phyloP scores from a whole-genome alignment of 345 rosid genomes.

The Mallotus nudiflorus region DNA sequence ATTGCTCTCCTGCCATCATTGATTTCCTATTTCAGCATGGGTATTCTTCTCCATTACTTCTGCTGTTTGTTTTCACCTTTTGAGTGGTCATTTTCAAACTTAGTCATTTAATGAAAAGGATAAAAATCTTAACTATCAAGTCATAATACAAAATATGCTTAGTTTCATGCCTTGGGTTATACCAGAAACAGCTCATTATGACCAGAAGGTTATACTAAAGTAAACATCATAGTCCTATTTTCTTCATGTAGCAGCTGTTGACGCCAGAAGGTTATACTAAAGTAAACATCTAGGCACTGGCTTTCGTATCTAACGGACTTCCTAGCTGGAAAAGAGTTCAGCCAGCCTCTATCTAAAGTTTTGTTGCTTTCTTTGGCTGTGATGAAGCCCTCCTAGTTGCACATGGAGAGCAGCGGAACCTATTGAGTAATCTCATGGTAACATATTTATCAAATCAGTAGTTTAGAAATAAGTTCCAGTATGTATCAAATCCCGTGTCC shows the following conservation, averaged over 20 bases:
- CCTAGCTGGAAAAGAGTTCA: too few relatives aligned
- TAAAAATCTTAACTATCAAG: too few relatives aligned
- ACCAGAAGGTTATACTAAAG: too few relatives aligned
- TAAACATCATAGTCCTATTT: too few relatives aligned
- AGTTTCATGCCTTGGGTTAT: not conserved
- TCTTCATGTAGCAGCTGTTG: not conserved
- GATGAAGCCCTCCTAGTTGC: not conserved
- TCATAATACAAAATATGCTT: too few relatives aligned
- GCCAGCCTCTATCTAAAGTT: not conserved
- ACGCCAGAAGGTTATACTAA: not conserved
- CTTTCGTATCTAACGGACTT: too few relatives aligned
- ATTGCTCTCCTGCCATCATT: conserved; percentile 76
- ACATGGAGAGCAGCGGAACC: not conserved
- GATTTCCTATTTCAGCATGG: conserved; percentile 94
- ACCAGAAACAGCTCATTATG: not conserved
- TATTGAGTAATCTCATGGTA: not conserved
- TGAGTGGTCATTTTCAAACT: not conserved
- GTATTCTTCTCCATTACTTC: conserved; percentile 36
- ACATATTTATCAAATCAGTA: too few relatives aligned
- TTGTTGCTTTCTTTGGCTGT: not conserved
- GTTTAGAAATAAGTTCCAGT: too few relatives aligned
- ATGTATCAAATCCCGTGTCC: too few relatives aligned
- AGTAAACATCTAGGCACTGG: too few relatives aligned
- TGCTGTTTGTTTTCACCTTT: not conserved
- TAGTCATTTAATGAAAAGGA: too few relatives aligned